Percentiles rank a stretch among this genome's conserved stretches.
phyloP scores from a whole-genome alignment of 768 basidiomycete species.

The Hydnum rufescens region DNA sequence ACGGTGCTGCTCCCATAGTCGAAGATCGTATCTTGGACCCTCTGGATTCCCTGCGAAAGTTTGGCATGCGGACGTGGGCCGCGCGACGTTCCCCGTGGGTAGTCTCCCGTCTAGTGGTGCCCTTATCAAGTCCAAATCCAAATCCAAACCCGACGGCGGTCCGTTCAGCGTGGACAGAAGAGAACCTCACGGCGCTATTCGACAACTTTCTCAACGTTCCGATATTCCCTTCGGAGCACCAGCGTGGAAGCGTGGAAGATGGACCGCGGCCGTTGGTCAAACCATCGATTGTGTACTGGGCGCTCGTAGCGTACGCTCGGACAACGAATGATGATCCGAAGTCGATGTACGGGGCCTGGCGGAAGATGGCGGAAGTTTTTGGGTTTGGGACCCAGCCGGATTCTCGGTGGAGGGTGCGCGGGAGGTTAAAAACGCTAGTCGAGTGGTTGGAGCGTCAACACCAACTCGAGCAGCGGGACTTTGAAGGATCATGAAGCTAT shows the following conservation, averaged over 20 bases:
- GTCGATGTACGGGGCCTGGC: neutral
- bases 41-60: neutral
- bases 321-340: neutral
- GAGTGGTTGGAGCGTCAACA: neutral
- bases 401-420: neutral
- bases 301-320: neutral
- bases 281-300: neutral
- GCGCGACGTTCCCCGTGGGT: too few relatives aligned
- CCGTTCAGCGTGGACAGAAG: neutral
- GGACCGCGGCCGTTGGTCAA: neutral
- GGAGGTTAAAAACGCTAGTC: neutral
- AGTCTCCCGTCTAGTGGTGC: neutral
- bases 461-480: too few relatives aligned
- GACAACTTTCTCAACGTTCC: neutral
- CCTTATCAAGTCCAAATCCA: neutral
- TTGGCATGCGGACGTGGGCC: too few relatives aligned
- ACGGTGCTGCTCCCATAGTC: neutral
- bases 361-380: neutral
- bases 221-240: neutral
- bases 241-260: neutral
- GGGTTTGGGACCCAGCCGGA: neutral
- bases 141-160: neutral
- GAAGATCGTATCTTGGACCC: neutral
- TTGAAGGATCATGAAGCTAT: too few relatives aligned
- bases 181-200: neutral